Conservation (phyloP, 1,284 basidiomycete genomes). For the Golubevia sp. region DNA sequence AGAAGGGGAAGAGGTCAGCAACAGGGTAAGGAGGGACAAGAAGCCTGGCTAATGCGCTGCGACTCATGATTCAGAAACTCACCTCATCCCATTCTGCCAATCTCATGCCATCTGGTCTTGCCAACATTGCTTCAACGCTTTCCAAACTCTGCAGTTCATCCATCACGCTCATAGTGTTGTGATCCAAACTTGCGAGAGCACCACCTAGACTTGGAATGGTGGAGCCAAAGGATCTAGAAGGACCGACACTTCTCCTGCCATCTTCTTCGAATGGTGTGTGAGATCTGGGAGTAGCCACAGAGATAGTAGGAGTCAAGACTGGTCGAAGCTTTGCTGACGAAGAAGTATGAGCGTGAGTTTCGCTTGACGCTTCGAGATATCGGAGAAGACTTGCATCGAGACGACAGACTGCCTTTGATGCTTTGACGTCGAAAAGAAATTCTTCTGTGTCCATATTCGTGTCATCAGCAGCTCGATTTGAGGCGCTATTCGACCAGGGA, state of each 20-base stretch:
- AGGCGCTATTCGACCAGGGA: slow-evolving; percentile 6
- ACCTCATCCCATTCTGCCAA: slow-evolving; percentile 76
- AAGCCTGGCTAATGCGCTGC: not conserved
- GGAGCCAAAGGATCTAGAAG: slow-evolving; percentile 62
- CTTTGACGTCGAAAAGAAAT: slow-evolving; percentile 1
- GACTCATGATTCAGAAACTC: slow-evolving; percentile 14
- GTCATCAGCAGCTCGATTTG: slow-evolving; percentile 66
- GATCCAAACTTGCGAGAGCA: slow-evolving; percentile 71
- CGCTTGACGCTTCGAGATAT: slow-evolving; percentile 2
- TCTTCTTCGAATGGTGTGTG: slow-evolving; percentile 14
- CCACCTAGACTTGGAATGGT: slow-evolving; percentile 78
- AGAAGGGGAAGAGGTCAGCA: not conserved
- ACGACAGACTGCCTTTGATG: slow-evolving; percentile 10
- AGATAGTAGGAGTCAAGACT: slow-evolving; percentile 29
- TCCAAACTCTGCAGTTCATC: slow-evolving; percentile 71
- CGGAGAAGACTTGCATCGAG: slow-evolving; percentile 11
- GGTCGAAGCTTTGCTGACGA: slow-evolving; percentile 3
- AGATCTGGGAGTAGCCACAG: slow-evolving; percentile 24
- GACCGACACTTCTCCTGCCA: slow-evolving; percentile 12
- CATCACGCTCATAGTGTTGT: slow-evolving; percentile 70
- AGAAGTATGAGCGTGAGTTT: slow-evolving; percentile 12
- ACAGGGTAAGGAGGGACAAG: not conserved
- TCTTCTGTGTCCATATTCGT: not conserved
- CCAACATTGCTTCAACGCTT: slow-evolving; percentile 73
- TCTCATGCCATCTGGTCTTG: slow-evolving; percentile 72